Evolutionary conservation across 2,329 filamentous ascomycete genomes (phyloP).

Genomic region (Sclerotinia trifoliorum): DNA sequence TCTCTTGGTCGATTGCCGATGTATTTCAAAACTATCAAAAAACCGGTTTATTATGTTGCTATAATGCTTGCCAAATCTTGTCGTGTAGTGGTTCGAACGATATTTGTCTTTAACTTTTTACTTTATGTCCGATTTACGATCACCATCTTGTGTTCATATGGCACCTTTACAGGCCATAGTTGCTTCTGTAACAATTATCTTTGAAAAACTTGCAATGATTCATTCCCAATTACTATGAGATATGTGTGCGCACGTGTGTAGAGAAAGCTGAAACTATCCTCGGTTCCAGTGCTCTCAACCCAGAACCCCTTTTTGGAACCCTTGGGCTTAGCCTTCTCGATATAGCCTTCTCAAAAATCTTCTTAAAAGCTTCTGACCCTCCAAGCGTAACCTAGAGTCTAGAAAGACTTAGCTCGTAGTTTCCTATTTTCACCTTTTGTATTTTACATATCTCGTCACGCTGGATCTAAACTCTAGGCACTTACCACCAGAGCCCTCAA

Average conservation of each 20-base stretch:
- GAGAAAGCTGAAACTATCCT: not conserved
- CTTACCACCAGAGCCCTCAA: not conserved
- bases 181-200: not conserved
- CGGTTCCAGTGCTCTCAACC: not conserved
- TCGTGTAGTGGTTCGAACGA: not conserved
- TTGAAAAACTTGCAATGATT: not conserved
- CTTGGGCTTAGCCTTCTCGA: not conserved
- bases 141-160: not conserved
- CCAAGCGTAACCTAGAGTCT: not conserved
- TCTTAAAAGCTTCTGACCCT: not conserved
- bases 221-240: not conserved
- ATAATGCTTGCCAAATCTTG: not conserved
- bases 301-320: not conserved
- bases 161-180: not conserved
- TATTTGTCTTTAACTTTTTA: not conserved
- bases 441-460: not conserved
- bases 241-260: not conserved
- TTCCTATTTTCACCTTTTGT: not conserved
- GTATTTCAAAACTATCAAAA: not conserved
- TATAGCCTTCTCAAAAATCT: not conserved
- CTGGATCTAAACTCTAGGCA: not conserved
- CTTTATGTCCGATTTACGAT: not conserved
- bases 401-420: not conserved
- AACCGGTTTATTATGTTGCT: not conserved
- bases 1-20: not conserved